These are phyloP conservation scores for Rubus idaeus DNA, from an alignment of 306 rosid genomes.

Conservation along the genomic window DNA sequence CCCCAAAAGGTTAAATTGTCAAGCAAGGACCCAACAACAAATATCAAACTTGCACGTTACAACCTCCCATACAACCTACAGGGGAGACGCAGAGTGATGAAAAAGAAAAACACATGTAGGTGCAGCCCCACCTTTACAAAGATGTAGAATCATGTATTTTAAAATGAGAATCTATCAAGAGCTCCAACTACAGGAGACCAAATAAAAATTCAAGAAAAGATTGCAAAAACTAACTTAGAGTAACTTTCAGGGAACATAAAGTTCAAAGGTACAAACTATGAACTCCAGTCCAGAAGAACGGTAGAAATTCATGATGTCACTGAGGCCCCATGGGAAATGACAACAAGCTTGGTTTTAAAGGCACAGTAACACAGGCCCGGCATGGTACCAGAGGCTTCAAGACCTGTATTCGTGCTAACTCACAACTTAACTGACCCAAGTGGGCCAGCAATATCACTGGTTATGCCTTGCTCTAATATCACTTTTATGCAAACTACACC, in stretches of 20 bases:
- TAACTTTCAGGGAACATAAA: not conserved
- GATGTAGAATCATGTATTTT: not conserved
- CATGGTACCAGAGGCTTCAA: not conserved
- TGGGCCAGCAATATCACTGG: not conserved
- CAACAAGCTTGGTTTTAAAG: not conserved
- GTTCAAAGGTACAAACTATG: not conserved
- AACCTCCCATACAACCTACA: not conserved
- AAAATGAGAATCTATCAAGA: not conserved
- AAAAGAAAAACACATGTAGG: not conserved
- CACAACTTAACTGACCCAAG: not conserved
- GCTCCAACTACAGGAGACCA: not conserved
- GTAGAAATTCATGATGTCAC: not conserved
- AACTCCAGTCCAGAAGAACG: not conserved
- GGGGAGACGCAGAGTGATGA: not conserved
- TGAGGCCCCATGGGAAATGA: too few relatives aligned
- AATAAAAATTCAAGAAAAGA: not conserved
- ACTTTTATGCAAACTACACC: not conserved
- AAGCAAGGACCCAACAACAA: not conserved
- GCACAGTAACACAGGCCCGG: not conserved
- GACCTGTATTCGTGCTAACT: not conserved
- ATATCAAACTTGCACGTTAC: not conserved
- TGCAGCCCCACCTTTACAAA: not conserved
- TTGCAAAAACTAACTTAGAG: not conserved
- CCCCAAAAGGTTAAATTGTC: not conserved
- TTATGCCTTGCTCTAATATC: not conserved